A percentile compares a stretch with the other conserved stretches of the same genome.
Evolutionary conservation across 2,329 filamentous ascomycete genomes (phyloP).

Genomic region (Aspergillus eucalypticola): DNA sequence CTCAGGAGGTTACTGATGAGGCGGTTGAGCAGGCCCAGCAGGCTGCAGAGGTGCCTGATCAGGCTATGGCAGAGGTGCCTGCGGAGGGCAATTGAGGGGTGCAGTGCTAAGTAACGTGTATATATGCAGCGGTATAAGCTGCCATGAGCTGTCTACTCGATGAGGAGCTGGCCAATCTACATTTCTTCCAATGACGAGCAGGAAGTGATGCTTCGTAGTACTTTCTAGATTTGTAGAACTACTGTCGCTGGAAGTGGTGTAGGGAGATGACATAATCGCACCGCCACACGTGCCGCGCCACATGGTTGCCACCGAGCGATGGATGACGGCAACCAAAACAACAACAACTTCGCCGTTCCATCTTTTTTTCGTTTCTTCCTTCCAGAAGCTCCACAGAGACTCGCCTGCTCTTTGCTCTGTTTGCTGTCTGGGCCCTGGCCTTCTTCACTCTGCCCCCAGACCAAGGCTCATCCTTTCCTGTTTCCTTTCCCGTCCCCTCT

Average conservation of each 20-base stretch:
- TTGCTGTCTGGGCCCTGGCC: background rate
- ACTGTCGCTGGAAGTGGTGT: no score
- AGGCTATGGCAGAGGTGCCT: background rate
- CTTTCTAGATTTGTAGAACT: no score
- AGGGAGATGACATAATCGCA: constrained; percentile 2
- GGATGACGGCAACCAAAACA: constrained; percentile 26
- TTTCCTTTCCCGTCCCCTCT: background rate
- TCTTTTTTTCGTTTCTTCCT: constrained; percentile 17
- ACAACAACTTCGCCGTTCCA: constrained; percentile 18
- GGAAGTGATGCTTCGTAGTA: no score
- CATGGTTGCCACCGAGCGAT: constrained; percentile 25
- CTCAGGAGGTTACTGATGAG: background rate
- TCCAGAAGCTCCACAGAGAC: constrained; percentile 1
- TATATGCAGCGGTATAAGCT: background rate
- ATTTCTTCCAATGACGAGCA: no score
- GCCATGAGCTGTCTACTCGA: background rate
- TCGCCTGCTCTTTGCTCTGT: background rate
- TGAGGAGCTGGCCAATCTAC: no score
- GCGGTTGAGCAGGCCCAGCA: background rate
- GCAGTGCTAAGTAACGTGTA: background rate
- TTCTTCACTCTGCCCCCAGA: background rate
- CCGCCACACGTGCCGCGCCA: constrained; percentile 15
- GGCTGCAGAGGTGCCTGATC: background rate
- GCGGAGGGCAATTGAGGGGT: background rate
- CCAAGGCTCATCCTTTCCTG: background rate